Conservation (phyloP, 495 filamentous ascomycete genomes). For the Neurospora tetraspora region DNA sequence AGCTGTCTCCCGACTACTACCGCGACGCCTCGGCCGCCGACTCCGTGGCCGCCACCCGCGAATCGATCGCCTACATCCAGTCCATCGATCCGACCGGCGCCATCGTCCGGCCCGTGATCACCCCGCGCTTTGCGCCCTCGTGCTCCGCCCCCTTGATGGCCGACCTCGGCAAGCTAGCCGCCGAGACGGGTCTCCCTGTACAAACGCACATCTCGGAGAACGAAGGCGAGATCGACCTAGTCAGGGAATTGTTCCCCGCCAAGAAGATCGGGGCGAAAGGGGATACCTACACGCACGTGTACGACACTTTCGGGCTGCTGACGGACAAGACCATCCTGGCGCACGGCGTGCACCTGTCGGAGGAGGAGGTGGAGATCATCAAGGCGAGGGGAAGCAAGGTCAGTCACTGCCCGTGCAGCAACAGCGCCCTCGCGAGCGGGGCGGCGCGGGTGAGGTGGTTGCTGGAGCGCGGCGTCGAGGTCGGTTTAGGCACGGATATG, state of each 20-base stretch:
- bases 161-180: conserved; percentile 53
- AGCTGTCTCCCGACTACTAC: conserved; percentile 62
- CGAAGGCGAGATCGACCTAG: conserved; percentile 56
- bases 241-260: conserved; percentile 57
- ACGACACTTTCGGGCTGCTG: conserved; percentile 62
- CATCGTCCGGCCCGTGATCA: conserved; percentile 70
- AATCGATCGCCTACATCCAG: conserved; percentile 56
- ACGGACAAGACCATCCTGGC: conserved; percentile 70
- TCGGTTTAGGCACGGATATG: conserved; percentile 85
- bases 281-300: conserved; percentile 62
- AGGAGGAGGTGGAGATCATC: conserved; percentile 54
- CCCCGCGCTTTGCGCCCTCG: conserved; percentile 78
- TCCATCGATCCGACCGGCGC: conserved; percentile 49
- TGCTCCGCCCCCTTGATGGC: conserved; percentile 53
- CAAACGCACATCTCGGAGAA: conserved; percentile 96
- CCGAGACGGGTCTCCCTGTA: conserved; percentile 47
- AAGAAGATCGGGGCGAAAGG: conserved; percentile 19
- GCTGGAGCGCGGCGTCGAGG: conserved; percentile 61
- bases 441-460: conserved; percentile 60
- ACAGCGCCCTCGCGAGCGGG: conserved; percentile 69
- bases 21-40: conserved; percentile 51
- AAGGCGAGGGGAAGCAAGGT: conserved; percentile 51
- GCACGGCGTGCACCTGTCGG: conserved; percentile 69
- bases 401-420: conserved; percentile 78
- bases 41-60: conserved; percentile 46